Conservation (phyloP, 2,329 filamentous ascomycete genomes). For the Lachnellula suecica region DNA sequence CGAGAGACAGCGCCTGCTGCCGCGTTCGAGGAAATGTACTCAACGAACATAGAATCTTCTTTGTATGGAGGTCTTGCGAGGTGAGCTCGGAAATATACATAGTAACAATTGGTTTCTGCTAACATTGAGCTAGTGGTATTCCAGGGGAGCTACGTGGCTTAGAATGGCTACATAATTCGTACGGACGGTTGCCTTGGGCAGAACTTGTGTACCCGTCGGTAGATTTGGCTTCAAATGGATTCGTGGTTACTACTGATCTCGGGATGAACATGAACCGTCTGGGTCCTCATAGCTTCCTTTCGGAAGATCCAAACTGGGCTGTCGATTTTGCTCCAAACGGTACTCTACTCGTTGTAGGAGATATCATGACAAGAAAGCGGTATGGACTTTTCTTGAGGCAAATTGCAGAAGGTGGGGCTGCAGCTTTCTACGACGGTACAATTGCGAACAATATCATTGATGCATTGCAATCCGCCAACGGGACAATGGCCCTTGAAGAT, state of each 20-base stretch:
- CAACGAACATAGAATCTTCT: constrained; percentile 49
- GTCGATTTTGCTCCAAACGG: constrained; percentile 87
- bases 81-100: too few relatives aligned
- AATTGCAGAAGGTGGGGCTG: constrained; percentile 71
- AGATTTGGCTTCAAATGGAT: constrained; percentile 58
- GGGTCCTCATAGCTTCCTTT: constrained; percentile 62
- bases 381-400: constrained; percentile 78
- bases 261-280: constrained; percentile 56
- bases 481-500: constrained; percentile 84
- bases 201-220: constrained; percentile 59
- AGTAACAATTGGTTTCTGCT: too few relatives aligned
- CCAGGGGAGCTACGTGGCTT: constrained; percentile 47
- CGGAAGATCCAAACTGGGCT: constrained; percentile 76
- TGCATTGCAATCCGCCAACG: constrained; percentile 66
- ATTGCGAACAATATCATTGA: constrained; percentile 74
- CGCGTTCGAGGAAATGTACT: constrained; percentile 59
- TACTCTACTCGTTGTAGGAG: constrained; percentile 62
- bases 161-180: constrained; percentile 41
- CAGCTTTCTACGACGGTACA: constrained; percentile 72
- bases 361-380: constrained; percentile 76
- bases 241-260: constrained; percentile 58
- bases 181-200: constrained; percentile 53
- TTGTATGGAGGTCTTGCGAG: constrained; percentile 57
- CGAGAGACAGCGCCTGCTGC: constrained; percentile 67
- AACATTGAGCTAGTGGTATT: constrained; percentile 53